Evolutionary conservation across 768 basidiomycete species (phyloP).

Genomic region (Ephemerocybe angulata): DNA sequence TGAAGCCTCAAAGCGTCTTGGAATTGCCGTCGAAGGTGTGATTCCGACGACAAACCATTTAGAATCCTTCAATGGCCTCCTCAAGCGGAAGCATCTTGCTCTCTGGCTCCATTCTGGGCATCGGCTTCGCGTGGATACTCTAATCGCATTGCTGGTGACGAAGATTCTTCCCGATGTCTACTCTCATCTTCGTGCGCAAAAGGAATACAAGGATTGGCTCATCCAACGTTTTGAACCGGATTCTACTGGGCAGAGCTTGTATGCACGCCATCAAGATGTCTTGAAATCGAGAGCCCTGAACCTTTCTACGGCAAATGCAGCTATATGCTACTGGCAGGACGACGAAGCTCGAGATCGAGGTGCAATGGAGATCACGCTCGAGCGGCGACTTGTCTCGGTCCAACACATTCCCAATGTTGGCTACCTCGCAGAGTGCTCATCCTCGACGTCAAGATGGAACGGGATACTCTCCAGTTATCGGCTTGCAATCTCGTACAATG

Average conservation of each 20-base stretch:
- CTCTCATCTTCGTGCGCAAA: slow-evolving; percentile 3
- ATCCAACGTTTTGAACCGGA: not conserved
- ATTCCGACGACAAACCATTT: slow-evolving; percentile 38
- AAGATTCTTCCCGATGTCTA: slow-evolving; percentile 18
- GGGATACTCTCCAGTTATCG: not conserved
- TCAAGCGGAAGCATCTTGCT: slow-evolving; percentile 30
- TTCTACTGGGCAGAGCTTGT: not conserved
- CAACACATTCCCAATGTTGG: not conserved
- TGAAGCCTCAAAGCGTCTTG: not conserved
- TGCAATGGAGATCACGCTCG: not conserved
- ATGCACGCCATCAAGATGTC: not conserved
- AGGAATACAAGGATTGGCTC: slow-evolving; percentile 4
- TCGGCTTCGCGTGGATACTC: slow-evolving; percentile 22
- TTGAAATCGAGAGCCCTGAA: not conserved
- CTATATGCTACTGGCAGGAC: not conserved
- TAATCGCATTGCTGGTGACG: slow-evolving; percentile 15
- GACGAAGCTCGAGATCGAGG: not conserved
- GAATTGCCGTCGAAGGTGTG: slow-evolving; percentile 21
- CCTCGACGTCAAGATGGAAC: not conserved
- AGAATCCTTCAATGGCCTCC: slow-evolving; percentile 34
- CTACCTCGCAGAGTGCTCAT: not conserved
- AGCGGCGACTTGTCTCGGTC: not conserved
- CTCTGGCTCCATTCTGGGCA: slow-evolving; percentile 21
- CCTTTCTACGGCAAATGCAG: not conserved
- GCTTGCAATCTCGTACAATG: slow-evolving; percentile 3